Evolutionary conservation across 2,329 filamentous ascomycete species (phyloP), one percentile per base, ranked within the genome.

Genomic region (Colletotrichum tropicale): DNA sequence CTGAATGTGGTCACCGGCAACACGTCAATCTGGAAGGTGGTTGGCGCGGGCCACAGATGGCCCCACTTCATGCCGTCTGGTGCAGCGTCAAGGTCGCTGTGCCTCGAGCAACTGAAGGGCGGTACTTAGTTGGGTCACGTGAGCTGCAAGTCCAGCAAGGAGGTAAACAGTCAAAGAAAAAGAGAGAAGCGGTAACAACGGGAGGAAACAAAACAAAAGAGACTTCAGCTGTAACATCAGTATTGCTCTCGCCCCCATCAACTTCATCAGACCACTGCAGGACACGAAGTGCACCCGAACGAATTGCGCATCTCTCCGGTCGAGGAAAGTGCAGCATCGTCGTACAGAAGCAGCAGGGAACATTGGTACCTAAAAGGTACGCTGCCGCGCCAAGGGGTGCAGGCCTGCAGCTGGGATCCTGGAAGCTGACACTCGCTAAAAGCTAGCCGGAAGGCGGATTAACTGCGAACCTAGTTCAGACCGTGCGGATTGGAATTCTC

Each of bases 401-500:
- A 18, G 69, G 26, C 61, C 58, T 38, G 70, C 65, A 74, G 70
- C 74, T 65, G 64, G 43, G 70, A 76, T 74, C 74, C 70, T 74
- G 18, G 74, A 69, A 69, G 74, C 74, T 74, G 56, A 69, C 70
- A 32, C 64, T 75, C 74, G 74, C 74, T 71, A 64, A 61, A 72
- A 62, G 71, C 24, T 56, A 71, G 66, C 66, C 74, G 74, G 75
- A 76, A 38, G 34, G 56, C 76, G 77, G 77, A 78, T 76, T 71
- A 77, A 78, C 77, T 76, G 66, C 38, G 62, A 78, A 78, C 77
- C 77, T 78, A 77, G 75, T 78, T 78, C 73, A 76, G 71, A 77
- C 78, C 77, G 78, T 79, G 78, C 78, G 78, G 78, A 79, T 79
- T 79, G 76, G 71, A 78, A 79, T 77, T 78, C 76, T 78, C 74